Conservation (phyloP, 2,329 filamentous ascomycete genomes). For the Cercospora sojina region DNA sequence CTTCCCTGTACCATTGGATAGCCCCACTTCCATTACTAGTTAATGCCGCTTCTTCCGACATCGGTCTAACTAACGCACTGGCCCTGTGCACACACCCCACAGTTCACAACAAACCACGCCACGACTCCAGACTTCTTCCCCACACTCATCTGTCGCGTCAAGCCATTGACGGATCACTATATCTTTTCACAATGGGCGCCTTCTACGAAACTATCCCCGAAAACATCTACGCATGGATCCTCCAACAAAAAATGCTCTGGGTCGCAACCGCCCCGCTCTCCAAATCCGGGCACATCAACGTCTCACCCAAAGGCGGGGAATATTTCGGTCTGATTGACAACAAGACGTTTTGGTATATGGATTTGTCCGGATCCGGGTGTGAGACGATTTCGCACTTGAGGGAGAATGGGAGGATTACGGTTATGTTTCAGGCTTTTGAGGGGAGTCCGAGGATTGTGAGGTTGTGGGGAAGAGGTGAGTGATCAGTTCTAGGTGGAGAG, state of each 20-base stretch:
- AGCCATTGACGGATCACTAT: no score
- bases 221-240: constrained; percentile 44
- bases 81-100: background rate
- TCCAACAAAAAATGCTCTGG: constrained; percentile 47
- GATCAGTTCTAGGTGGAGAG: background rate
- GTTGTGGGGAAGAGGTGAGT: constrained; percentile 43
- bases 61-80: constrained; percentile 2
- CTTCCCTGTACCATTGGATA: background rate
- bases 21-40: constrained; percentile 6
- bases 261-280: constrained; percentile 47
- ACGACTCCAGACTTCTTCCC: background rate
- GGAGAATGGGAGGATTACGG: constrained; percentile 47
- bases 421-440: constrained; percentile 46
- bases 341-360: constrained; percentile 48
- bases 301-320: constrained; percentile 48
- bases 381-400: constrained; percentile 47
- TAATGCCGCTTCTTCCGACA: constrained; percentile 2
- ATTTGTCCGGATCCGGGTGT: constrained; percentile 45
- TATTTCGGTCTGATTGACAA: constrained; percentile 45
- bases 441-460: constrained; percentile 46
- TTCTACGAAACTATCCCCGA: constrained; percentile 47
- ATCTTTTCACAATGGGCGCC: constrained; percentile 37
- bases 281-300: constrained; percentile 45
- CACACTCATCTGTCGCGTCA: no score
- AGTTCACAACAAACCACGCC: background rate